phyloP scores from a whole-genome alignment of 78 protist species.

The Polysphondylium violaceum region DNA sequence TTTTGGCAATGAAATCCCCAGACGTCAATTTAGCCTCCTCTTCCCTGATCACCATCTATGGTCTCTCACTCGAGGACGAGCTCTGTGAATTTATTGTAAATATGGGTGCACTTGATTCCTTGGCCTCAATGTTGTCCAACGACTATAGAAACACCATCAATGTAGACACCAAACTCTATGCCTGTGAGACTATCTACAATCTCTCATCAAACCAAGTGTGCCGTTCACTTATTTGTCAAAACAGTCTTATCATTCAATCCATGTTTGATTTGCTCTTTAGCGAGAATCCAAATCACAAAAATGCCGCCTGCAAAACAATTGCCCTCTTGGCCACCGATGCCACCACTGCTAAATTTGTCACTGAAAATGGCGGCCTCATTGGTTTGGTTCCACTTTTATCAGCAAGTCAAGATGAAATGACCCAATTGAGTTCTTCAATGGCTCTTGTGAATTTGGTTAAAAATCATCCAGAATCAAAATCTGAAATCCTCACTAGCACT shows the following conservation, averaged over 20 bases:
- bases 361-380: constrained; percentile 48
- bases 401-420: constrained; percentile 9
- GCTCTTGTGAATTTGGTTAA: constrained; percentile 38
- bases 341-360: constrained; percentile 18
- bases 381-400: constrained; percentile 55
- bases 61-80: constrained; percentile 67
- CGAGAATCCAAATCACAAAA: background rate
- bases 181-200: constrained; percentile 60
- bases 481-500: background rate
- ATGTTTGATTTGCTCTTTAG: constrained; percentile 21
- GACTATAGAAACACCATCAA: constrained; percentile 19
- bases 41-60: constrained; percentile 29
- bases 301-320: constrained; percentile 44
- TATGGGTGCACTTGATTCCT: constrained; percentile 30
- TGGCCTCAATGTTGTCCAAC: constrained; percentile 8
- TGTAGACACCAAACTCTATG: constrained; percentile 52
- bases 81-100: constrained; percentile 55
- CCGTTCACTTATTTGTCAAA: constrained; percentile 23
- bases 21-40: constrained; percentile 53
- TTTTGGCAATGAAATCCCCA: constrained; percentile 15
- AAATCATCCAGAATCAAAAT: constrained; percentile 6
- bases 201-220: constrained; percentile 34
- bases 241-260: constrained; percentile 10
- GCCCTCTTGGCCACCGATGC: constrained; percentile 52
- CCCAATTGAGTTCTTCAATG: constrained; percentile 34